Base-by-base conservation (phyloP, 345 rosid genomes). In the Limnanthes douglasii region DNA sequence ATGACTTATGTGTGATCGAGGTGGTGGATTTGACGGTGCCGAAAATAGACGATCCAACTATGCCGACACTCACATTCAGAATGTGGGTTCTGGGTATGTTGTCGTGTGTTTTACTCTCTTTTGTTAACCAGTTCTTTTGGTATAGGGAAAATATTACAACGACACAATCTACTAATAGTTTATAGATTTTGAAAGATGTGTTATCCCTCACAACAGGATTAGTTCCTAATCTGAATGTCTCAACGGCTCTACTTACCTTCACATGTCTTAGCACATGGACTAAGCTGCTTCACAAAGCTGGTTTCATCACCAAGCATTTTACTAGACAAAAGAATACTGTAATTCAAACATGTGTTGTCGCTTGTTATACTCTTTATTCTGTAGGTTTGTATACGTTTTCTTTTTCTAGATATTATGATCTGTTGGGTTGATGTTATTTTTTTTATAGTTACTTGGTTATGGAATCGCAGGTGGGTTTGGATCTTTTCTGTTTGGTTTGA, bases 161-260 rank as follows among this genome's bases (percentile, higher is more conserved):
- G n/a, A n/a, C n/a, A n/a, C n/a, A n/a, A n/a, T n/a, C n/a, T n/a
- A n/a, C n/a, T n/a, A n/a, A n/a, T n/a, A n/a, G n/a, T n/a, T n/a
- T n/a, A n/a, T n/a, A n/a, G n/a, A n/a, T n/a, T n/a, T n/a, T n/a
- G n/a, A n/a, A n/a, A n/a, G n/a, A n/a, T n/a, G n/a, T n/a, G n/a
- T n/a, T n/a, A n/a, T n/a, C n/a, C 56, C 60, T 88, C 17, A 88
- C 95, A 20, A 88, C 97, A 3, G 97, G 95, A 13, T 46, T 88
- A 15, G 95, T 88, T 23, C 97, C 97, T 1, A 88, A 83, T 47
- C 90, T 88, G 43, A 88, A 88, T 25, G 97, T 88, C 62, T 88
- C 97, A 24, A 95, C 86, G 16, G 97, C 97, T 20, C 86, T 88
- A 1, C 62, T 88, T 6, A 90, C 86, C 18, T 88, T 69, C 37